phyloP scores from a whole-genome alignment of 352 stramenopile genomes.

The Pythium myriotylum region DNA sequence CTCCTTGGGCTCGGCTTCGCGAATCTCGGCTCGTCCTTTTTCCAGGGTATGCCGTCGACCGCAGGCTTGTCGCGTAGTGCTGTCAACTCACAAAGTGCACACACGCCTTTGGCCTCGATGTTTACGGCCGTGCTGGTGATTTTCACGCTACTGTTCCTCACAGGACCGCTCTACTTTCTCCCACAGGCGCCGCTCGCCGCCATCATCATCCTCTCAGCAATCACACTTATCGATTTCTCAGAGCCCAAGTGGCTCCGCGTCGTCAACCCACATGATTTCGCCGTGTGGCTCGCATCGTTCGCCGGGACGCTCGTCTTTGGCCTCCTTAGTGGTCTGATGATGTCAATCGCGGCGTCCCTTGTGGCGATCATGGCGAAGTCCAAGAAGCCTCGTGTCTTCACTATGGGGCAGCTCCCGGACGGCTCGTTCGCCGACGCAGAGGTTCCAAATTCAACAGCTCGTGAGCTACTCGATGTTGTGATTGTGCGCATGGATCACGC shows the following conservation, averaged over 20 bases:
- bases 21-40: slow-evolving; percentile 89
- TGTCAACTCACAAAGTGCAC: slow-evolving; percentile 90
- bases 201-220: slow-evolving; percentile 90
- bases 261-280: slow-evolving; percentile 61
- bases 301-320: slow-evolving; percentile 48
- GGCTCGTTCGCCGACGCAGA: slow-evolving; percentile 39
- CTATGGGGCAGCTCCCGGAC: slow-evolving; percentile 42
- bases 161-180: slow-evolving; percentile 87
- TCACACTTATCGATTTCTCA: slow-evolving; percentile 85
- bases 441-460: slow-evolving; percentile 20
- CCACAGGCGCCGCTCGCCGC: slow-evolving; percentile 84
- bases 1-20: slow-evolving; percentile 90
- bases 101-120: slow-evolving; percentile 88
- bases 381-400: slow-evolving; percentile 48
- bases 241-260: slow-evolving; percentile 86
- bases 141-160: slow-evolving; percentile 90
- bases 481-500: slow-evolving; percentile 64
- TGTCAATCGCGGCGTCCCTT: slow-evolving; percentile 61
- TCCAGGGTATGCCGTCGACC: slow-evolving; percentile 89
- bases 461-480: slow-evolving; percentile 47
- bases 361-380: slow-evolving; percentile 70
- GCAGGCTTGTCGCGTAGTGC: slow-evolving; percentile 90
- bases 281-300: slow-evolving; percentile 62
- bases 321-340: slow-evolving; percentile 48
- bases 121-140: slow-evolving; percentile 88